phyloP scores from a whole-genome alignment of 2,329 filamentous ascomycete species.

The Pseudogymnoascus pannorum region DNA sequence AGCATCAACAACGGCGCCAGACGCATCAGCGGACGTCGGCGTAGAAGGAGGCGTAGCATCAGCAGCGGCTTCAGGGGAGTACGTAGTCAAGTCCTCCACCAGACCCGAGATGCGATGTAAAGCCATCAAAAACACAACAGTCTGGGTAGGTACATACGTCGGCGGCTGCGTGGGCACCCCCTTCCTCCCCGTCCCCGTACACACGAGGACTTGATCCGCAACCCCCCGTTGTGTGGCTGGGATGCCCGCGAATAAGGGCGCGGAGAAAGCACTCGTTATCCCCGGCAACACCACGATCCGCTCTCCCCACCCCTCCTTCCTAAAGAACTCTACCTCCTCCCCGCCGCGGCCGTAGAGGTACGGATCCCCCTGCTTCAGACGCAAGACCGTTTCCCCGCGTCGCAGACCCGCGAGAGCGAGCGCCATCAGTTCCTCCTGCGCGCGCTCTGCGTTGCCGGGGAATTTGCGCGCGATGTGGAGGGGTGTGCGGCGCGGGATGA shows the following conservation, averaged over 20 bases:
- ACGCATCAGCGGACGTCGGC: no score
- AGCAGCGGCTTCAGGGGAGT: constrained; percentile 31
- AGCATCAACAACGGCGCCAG: constrained; percentile 12
- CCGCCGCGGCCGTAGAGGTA: constrained; percentile 94
- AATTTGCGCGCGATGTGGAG: constrained; percentile 95
- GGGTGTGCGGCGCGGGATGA: constrained; percentile 82
- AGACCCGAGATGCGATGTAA: constrained; percentile 75
- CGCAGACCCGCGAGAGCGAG: constrained; percentile 64
- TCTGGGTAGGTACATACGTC: constrained; percentile 66
- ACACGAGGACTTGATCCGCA: constrained; percentile 89
- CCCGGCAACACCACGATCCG: constrained; percentile 70
- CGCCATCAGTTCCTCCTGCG: constrained; percentile 80
- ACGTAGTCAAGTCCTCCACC: constrained; percentile 59
- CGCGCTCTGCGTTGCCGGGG: constrained; percentile 89
- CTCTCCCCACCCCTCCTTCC: constrained; percentile 58
- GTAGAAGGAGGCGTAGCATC: no score
- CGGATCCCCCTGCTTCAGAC: constrained; percentile 93
- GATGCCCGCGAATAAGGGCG: constrained; percentile 80
- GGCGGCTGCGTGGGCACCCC: constrained; percentile 77
- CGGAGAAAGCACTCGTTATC: constrained; percentile 80
- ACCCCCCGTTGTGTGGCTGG: constrained; percentile 84
- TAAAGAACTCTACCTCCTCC: constrained; percentile 85
- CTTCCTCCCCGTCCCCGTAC: constrained; percentile 90
- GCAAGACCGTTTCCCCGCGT: constrained; percentile 70
- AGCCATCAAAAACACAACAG: constrained; percentile 92